Evolutionary conservation across 495 filamentous ascomycete genomes (phyloP).

Genomic region (Cairneyella variabilis): DNA sequence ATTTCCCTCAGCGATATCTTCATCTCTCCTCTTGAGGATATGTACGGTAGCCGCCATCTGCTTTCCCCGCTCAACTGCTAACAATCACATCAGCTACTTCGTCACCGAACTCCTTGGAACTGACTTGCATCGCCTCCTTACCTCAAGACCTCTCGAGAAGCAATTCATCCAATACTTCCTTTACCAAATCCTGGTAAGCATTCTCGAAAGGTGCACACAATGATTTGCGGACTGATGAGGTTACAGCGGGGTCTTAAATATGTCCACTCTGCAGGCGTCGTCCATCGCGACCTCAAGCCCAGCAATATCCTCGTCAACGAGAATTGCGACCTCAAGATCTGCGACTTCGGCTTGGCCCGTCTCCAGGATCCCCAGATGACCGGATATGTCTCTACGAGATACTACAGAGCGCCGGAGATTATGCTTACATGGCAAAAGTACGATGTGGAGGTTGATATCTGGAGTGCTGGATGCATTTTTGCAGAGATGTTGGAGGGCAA

Average conservation of each 20-base stretch:
- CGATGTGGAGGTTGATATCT: conserved; percentile 98
- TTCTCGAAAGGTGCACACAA: background rate
- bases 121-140: conserved; percentile 91
- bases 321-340: conserved; percentile 99
- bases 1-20: conserved; percentile 99
- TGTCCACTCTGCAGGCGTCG: conserved; percentile 96
- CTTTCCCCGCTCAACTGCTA: conserved; percentile 19
- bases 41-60: conserved; percentile 53
- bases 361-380: conserved; percentile 99
- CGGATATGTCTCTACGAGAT: conserved; percentile 96
- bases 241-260: conserved; percentile 92
- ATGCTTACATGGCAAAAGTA: conserved; percentile 99
- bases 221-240: conserved; percentile 29
- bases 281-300: conserved; percentile 95
- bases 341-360: conserved; percentile 94
- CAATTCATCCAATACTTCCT: conserved; percentile 99
- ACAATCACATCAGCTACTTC: conserved; percentile 67
- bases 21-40: conserved; percentile 97
- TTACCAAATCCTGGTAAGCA: conserved; percentile 90
- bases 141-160: conserved; percentile 93
- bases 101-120: conserved; percentile 97
- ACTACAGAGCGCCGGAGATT: conserved; percentile 97
- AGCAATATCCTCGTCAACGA: conserved; percentile 99
- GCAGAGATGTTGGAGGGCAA: conserved; percentile 99
- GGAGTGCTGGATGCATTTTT: conserved; percentile 98